Evolutionary conservation across 805 yeast genomes (phyloP).

Genomic region (Cyberlindnera bimundalis): DNA sequence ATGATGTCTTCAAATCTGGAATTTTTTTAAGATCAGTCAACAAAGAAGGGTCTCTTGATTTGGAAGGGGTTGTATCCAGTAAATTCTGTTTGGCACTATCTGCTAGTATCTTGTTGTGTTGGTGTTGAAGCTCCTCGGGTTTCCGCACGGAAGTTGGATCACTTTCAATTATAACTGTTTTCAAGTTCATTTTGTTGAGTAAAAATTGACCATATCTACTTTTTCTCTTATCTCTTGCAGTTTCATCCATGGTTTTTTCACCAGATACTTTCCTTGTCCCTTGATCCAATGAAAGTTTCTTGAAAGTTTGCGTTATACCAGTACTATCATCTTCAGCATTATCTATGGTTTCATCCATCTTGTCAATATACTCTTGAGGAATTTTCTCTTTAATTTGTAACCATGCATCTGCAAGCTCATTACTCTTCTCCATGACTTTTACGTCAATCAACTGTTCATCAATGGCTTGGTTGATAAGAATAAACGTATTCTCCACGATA

Average conservation of each 20-base stretch:
- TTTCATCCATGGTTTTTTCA: conserved; percentile 10
- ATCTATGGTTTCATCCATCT: conserved; percentile 14
- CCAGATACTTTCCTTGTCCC: conserved; percentile 9
- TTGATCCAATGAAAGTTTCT: conserved; percentile 23
- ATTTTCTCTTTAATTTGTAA: conserved; percentile 19
- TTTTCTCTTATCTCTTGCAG: conserved; percentile 24
- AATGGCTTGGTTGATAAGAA: conserved; percentile 35
- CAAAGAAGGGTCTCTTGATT: conserved; percentile 9
- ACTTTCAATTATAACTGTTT: conserved; percentile 35
- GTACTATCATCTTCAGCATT: conserved; percentile 5
- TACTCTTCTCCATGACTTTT: conserved; percentile 32
- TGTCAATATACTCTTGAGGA: conserved; percentile 24
- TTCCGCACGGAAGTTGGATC: conserved; percentile 30
- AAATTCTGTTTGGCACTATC: conserved; percentile 18
- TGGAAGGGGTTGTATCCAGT: conserved; percentile 16
- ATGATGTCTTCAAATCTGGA: conserved; percentile 17
- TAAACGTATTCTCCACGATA: conserved; percentile 40
- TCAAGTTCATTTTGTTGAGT: conserved; percentile 39
- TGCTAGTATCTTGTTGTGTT: conserved; percentile 4
- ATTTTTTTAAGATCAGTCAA: conserved; percentile 11
- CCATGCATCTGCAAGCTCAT: conserved; percentile 36
- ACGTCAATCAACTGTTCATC: conserved; percentile 41
- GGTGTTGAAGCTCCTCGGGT: conserved; percentile 14
- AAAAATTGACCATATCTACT: conserved; percentile 37
- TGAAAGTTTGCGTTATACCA: conserved; percentile 18